A percentile compares a stretch with the other conserved stretches of the same genome.
Evolutionary conservation across 2,329 filamentous ascomycete genomes (phyloP).

Genomic region (Chaetomiaceae sp.): DNA sequence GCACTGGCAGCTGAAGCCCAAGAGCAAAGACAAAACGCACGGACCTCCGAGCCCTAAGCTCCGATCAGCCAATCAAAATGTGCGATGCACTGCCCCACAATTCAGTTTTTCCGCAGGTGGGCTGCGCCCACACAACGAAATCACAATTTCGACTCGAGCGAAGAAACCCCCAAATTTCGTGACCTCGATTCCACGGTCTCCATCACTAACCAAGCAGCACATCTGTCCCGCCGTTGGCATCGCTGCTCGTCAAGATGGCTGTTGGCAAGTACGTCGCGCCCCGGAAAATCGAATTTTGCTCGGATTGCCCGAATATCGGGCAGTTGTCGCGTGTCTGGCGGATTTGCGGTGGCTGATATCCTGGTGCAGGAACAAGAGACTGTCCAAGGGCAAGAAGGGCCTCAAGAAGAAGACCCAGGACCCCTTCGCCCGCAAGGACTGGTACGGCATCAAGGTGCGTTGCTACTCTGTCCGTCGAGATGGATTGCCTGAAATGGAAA

Average conservation of each 20-base stretch:
- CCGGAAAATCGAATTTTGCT: constrained; percentile 18
- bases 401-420: constrained; percentile 99
- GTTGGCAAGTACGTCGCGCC: constrained; percentile 52
- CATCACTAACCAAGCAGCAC: constrained; percentile 39
- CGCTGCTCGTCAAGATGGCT: constrained; percentile 54
- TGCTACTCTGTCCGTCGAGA: neutral
- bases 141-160: constrained; percentile 30
- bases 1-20: too few relatives aligned
- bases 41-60: constrained; percentile 27
- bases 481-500: constrained; percentile 11
- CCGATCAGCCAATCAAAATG: constrained; percentile 23
- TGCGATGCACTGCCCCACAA: constrained; percentile 24
- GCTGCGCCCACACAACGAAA: constrained; percentile 29
- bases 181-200: constrained; percentile 31
- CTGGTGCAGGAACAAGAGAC: constrained; percentile 86
- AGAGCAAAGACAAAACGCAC: constrained; percentile 10
- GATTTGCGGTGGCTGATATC: constrained; percentile 24
- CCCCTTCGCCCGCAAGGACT: constrained; percentile 98
- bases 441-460: constrained; percentile 91
- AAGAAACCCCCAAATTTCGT: constrained; percentile 30
- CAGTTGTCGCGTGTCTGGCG: neutral
- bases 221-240: constrained; percentile 40
- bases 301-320: constrained; percentile 11
- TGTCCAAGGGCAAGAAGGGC: constrained; percentile 99
- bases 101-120: constrained; percentile 28